Evolutionary conservation across 768 basidiomycete species (phyloP).

Genomic region (Tricholomella constricta): DNA sequence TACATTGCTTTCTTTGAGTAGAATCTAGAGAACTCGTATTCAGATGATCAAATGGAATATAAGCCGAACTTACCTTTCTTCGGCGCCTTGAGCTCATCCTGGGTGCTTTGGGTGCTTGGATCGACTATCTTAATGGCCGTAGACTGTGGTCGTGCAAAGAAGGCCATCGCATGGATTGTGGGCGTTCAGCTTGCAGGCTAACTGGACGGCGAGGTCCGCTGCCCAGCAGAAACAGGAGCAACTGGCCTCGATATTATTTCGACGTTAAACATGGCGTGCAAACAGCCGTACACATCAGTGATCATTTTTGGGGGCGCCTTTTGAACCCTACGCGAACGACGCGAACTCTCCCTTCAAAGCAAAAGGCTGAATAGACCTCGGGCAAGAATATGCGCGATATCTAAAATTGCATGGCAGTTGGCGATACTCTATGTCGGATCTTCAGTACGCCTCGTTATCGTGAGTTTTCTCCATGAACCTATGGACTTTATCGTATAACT

Average conservation of each 20-base stretch:
- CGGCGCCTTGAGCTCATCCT: conserved; percentile 43
- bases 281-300: conserved; percentile 10
- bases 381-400: no score
- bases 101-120: conserved; percentile 49
- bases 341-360: no score
- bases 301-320: no score
- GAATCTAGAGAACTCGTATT: conserved; percentile 47
- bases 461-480: no score
- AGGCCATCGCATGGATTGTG: conserved; percentile 52
- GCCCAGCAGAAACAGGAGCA: conserved; percentile 20
- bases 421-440: no score
- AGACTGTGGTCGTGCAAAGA: conserved; percentile 67
- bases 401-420: no score
- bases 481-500: no score
- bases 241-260: conserved; percentile 2
- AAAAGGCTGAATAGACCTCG: no score
- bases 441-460: no score
- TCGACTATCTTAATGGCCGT: conserved; percentile 73
- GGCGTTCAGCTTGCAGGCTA: conserved; percentile 3
- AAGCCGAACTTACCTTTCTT: conserved; percentile 56
- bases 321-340: no score
- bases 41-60: neutral
- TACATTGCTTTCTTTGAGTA: conserved; percentile 66
- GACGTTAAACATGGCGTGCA: conserved; percentile 8
- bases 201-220: conserved; percentile 19